Evolutionary conservation across 805 yeast species (phyloP), one percentile per base, ranked within the genome.

Genomic region (Barnettozyma populi): DNA sequence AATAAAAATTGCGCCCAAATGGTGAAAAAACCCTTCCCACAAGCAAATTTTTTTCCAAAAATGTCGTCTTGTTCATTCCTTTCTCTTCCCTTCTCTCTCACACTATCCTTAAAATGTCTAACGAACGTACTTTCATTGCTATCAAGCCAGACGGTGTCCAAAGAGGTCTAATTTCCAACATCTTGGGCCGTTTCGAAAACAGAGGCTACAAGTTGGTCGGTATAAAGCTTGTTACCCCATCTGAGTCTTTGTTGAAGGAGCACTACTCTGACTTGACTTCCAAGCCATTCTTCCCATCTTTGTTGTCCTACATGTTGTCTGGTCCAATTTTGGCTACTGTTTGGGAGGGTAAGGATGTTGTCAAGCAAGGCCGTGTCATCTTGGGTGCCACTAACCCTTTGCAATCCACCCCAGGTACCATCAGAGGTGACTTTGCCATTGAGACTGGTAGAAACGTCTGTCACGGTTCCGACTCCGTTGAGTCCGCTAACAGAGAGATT

Each of bases 261-360:
- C 99, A 94, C 79, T 94, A 95, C 80, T 84, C 83, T 56, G 99
- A 94, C 77, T 86, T 94, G 73, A 90, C 86, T 71, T 74, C 80
- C 67, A 94, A 94, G 82, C 95, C 98, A 66, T 94, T 94, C 81
- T 94, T 90, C 92, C 97, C 98, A 70, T 87, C 95, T 57, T 81
- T 94, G 74, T 80, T 88, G 69, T 78, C 89, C 58, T 90, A 90
- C 88, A 95, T 94, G 99, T 78, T 80, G 70, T 89, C 97, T 60
- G 99, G 99, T 64, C 99, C 99, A 70, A 86, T 94, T 63, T 82
- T 92, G 65, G 99, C 99, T 64, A 94, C 97, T 71, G 97, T 90
- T 64, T 94, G 99, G 99, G 98, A 94, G 77, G 99, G 99, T 75
- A 94, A 90, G 80, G 97, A 94, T 68, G 99, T 83, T 71, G 99